Evolutionary conservation across 345 rosid species (phyloP), one percentile per base, ranked within the genome.

Genomic region (Salix caprea): DNA sequence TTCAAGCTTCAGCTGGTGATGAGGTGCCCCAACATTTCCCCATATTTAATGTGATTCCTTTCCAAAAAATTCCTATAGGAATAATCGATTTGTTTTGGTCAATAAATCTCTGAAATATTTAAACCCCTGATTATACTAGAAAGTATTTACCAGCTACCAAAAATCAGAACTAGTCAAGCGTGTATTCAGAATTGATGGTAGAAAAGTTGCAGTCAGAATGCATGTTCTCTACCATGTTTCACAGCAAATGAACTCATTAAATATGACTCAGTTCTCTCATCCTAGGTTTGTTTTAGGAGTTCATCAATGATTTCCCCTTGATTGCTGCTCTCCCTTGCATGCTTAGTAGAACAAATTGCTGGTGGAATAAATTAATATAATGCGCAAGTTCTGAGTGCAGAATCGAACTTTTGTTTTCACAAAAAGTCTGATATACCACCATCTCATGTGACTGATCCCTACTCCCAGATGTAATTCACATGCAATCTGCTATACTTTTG

Each of bases 1-100:
- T 96, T 70, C 98, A 92, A 84, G 96, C 92, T 82, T 91, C 99
- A 64, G 98, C 97, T 60, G 99, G 99, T 40, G 91, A 86, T 26
- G 98, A 93, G 99, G 98, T 93, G 67, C 67, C 76, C 34, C 26
- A 61, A 62, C 80, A 13, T 67, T 65, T 71, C 1, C 18, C 26
- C 34, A 36, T 30, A 5, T 50, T 50, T 50, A 15, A 15, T 50
- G 56, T 50, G 56, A 50, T 50, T 50, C 19, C 19, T 50, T 4
- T 50, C 19, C 7, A 5, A 50, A 16, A 50, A 4, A 14, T 50
- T 50, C 8, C 56, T 50, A 16, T 50, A 50, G 56, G 2, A 50
- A 44, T 44, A 9, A 4, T 14, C 19, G 4, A 14, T 50, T 4
- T 16, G 19, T 16, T 50, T 50, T 50, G 56, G 6, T 14, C 56